A percentile compares a stretch with the other conserved stretches of the same genome.
These are phyloP conservation scores for Colletotrichum australisinense DNA, from an alignment of 2,329 filamentous ascomycete species.

Conservation along the genomic window DNA sequence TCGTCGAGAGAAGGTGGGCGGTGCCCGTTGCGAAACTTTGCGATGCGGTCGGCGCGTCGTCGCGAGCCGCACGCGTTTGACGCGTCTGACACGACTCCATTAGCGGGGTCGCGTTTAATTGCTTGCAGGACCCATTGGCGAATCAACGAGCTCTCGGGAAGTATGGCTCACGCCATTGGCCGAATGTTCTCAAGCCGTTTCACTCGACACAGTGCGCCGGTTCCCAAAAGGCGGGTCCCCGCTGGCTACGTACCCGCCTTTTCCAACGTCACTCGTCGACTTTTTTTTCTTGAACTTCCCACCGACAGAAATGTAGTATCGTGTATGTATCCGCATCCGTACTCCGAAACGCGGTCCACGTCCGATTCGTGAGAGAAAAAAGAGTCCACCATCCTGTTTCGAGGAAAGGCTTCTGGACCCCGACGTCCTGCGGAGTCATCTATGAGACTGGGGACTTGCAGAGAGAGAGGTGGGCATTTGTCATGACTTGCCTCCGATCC, in stretches of 20 bases:
- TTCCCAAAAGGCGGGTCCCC: neutral
- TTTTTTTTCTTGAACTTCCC: neutral
- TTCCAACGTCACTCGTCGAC: constrained; percentile 24
- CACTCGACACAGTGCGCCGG: constrained; percentile 26
- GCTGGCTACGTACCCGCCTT: constrained; percentile 22
- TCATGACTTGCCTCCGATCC: neutral
- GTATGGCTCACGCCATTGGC: neutral
- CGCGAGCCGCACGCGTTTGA: constrained; percentile 26
- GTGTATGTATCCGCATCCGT: neutral
- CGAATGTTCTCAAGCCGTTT: constrained; percentile 5
- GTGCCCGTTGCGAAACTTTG: constrained; percentile 7
- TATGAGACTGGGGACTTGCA: neutral
- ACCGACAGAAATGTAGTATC: neutral
- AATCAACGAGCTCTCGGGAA: neutral
- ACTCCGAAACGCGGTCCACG: neutral
- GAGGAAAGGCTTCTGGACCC: constrained; percentile 3
- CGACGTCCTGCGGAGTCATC: neutral
- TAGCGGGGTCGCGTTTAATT: constrained; percentile 28
- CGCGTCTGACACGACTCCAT: constrained; percentile 11
- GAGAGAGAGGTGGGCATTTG: neutral
- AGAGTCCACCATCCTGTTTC: constrained; percentile 11
- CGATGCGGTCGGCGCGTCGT: constrained; percentile 27
- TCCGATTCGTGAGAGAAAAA: neutral
- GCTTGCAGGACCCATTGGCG: constrained; percentile 17
- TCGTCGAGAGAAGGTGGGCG: constrained; percentile 4